Evolutionary conservation across 768 basidiomycete species (phyloP).

Genomic region (Hericium erinaceus): DNA sequence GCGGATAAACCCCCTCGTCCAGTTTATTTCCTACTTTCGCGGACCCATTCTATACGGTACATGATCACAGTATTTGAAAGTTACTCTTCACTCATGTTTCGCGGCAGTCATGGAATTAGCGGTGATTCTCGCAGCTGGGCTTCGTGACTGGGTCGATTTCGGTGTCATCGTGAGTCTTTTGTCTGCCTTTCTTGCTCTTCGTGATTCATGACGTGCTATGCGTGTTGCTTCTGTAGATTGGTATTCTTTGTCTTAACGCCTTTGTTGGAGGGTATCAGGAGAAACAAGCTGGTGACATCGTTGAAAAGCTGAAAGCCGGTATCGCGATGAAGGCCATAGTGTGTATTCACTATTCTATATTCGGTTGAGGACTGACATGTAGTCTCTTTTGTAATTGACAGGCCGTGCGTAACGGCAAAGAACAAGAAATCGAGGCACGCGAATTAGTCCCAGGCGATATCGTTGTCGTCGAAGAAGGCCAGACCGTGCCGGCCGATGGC

Average conservation of each 20-base stretch:
- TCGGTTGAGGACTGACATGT: background rate
- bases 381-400: background rate
- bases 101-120: conserved; percentile 35
- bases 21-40: conserved; percentile 35
- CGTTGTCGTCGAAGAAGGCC: conserved; percentile 33
- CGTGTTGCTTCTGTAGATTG: conserved; percentile 20
- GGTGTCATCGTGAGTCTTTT: conserved; percentile 32
- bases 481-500: conserved; percentile 36
- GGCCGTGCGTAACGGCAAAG: conserved; percentile 31
- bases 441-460: conserved; percentile 39
- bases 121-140: conserved; percentile 34
- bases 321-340: conserved; percentile 32
- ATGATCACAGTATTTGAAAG: background rate
- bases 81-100: background rate
- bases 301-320: conserved; percentile 38
- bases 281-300: conserved; percentile 41
- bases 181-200: background rate
- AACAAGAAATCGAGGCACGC: conserved; percentile 33
- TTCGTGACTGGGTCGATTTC: conserved; percentile 40
- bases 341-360: background rate
- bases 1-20: conserved; percentile 32
- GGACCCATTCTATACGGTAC: conserved; percentile 30
- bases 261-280: conserved; percentile 38
- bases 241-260: conserved; percentile 33
- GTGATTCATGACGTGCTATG: background rate